Conservation (phyloP, 352 stramenopile species). For the Globisporangium spinosum region DNA sequence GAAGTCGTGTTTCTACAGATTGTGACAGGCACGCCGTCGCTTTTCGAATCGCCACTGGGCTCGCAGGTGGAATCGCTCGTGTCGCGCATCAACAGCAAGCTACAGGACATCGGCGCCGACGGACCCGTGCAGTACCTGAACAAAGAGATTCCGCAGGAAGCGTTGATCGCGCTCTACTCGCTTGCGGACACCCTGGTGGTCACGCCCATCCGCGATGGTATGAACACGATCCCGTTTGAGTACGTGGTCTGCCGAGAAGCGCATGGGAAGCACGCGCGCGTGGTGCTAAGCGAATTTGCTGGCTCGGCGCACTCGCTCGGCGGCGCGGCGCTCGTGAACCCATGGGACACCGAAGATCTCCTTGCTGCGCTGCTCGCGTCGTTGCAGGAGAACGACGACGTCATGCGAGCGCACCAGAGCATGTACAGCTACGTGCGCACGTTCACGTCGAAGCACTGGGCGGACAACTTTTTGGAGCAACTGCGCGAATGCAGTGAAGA, state of each 20-base stretch:
- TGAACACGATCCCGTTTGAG: conserved; percentile 91
- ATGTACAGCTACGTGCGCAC: conserved; percentile 84
- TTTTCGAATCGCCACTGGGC: conserved; percentile 64
- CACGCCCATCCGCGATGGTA: conserved; percentile 86
- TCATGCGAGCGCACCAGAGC: conserved; percentile 67
- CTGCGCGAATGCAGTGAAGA: conserved; percentile 77
- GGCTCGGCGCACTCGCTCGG: conserved; percentile 85
- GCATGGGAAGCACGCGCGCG: conserved; percentile 57
- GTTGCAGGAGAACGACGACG: conserved; percentile 60
- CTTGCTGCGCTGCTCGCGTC: conserved; percentile 47
- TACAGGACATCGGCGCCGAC: conserved; percentile 86
- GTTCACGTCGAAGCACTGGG: conserved; percentile 73
- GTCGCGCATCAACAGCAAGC: conserved; percentile 89
- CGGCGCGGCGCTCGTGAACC: conserved; percentile 83
- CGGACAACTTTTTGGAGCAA: conserved; percentile 77
- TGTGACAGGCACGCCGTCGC: conserved; percentile 45
- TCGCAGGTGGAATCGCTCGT: conserved; percentile 88
- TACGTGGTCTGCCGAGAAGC: conserved; percentile 87
- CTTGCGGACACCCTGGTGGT: conserved; percentile 80
- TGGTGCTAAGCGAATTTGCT: conserved; percentile 91
- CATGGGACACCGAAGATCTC: conserved; percentile 82
- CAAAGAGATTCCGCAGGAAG: conserved; percentile 82
- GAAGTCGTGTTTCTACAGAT: conserved; percentile 96
- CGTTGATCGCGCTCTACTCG: conserved; percentile 86
- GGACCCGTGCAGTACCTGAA: conserved; percentile 90